Base-by-base conservation (phyloP, 352 stramenopile genomes). In the Phytopythium helicoides region DNA sequence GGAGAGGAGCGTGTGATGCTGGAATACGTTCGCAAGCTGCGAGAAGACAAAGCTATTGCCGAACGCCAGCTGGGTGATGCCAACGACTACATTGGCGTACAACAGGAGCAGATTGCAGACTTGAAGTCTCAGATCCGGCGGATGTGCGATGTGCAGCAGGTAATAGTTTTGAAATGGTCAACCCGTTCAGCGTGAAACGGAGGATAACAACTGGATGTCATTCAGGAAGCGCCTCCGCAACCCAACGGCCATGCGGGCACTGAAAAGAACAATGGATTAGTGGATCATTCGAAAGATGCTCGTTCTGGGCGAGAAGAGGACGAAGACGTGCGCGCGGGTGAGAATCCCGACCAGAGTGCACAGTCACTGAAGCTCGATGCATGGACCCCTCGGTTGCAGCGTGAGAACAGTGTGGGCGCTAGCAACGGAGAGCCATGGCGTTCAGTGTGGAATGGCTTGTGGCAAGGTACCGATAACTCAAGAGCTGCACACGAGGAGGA, bases 11-110 rank as follows among this genome's bases (percentile, higher is more conserved):
- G 71, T 26, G 75, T 83, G 1, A 85, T 95, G 59, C 63, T 95
- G 5, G 79, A 93, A 25, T 95, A 92, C 61, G 76, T 95, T 15
- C 85, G 85, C 16, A 92, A 91, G 41, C 57, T 95, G 41, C 76
- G 85, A 14, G 72, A 92, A 45, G 85, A 95, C 33, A 93, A 92
- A 50, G 60, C 58, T 0, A 58, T 86, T 16, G 63, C 89, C 12
- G 64, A 86, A 42, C 74, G 71, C 22, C 71, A 88, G 47, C 54
- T 95, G 21, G 79, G 90, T 22, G 85, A 95, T 46, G 74, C 82
- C 0, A 79, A 88, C 33, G 78, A 93, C 38, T 66, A 88, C 62
- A 93, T 92, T 36, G 71, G 74, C 44, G 73, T 76, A 50, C 85
- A 95, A 55, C 66, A 91, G 47, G 63, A 81, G 37, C 81, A 92